Evolutionary conservation across 2,329 filamentous ascomycete species (phyloP), one percentile per base, ranked within the genome.

Genomic region (Dothidotthia symphoricarpi): DNA sequence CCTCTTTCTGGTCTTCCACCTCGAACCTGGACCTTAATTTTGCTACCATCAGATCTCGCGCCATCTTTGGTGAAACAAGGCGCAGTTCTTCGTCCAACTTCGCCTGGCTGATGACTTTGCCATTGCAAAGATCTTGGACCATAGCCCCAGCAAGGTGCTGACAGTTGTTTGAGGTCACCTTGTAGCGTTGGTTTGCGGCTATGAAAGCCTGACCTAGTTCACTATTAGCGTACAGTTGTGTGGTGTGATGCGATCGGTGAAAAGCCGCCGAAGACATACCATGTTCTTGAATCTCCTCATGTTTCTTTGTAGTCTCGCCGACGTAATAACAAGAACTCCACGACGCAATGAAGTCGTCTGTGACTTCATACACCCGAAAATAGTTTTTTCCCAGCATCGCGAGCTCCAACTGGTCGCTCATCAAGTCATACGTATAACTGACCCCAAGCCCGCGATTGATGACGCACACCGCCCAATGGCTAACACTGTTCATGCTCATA

Each of bases 311-410:
- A 10, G 41, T 45, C 37, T 45, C 41, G 12, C 41, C 41, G 1
- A 45, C 41, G 13, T 45, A 45, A n/a, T 45, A 45, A 17, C 41
- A 45, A 9, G 41, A 45, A 15, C 41, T 45, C 41, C 41, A 45
- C 4, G 34, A 24, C 12, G 37, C 16, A 5, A 45, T 32, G 6
- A 45, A 45, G 1, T 45, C 34, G 4, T 34, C 19, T 8, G 34
- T 34, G 9, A 22, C 37, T 15, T 45, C 41, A 7, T 45, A 45
- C 13, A 45, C 41, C 6, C 41, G 41, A 12, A 45, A 41, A 16
- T 45, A 45, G 12, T 45, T 45, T 24, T 41, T 45, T 36, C 40
- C 40, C 16, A 45, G 31, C 41, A 45, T 45, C 28, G 40, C 36
- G 6, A 45, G 27, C 12, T 41, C 40, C 24, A 45, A 24, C 10